Percentiles rank a stretch among this genome's conserved stretches.
Evolutionary conservation across 1,284 basidiomycete species (phyloP).

Genomic region (Wolfiporia cocos): DNA sequence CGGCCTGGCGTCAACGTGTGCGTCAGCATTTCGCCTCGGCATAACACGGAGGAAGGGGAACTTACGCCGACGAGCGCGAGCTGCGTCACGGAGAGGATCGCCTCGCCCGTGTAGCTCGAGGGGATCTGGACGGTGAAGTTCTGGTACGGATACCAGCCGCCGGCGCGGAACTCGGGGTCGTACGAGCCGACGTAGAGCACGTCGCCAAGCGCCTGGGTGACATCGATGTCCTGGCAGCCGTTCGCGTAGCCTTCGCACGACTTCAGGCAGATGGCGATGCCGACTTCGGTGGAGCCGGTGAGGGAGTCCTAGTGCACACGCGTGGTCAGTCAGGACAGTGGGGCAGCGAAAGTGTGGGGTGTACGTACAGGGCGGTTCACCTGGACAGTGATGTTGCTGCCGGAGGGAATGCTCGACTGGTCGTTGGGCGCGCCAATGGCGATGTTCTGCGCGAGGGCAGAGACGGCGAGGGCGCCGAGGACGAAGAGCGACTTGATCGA

Average conservation of each 20-base stretch:
- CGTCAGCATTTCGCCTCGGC: neutral
- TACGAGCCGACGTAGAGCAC: constrained; percentile 41
- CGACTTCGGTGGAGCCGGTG: constrained; percentile 34
- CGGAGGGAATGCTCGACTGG: constrained; percentile 28
- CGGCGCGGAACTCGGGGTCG: constrained; percentile 28
- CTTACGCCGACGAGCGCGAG: constrained; percentile 41
- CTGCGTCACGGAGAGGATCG: constrained; percentile 37
- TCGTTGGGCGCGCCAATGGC: constrained; percentile 31
- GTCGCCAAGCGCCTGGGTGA: constrained; percentile 30
- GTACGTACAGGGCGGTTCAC: constrained; percentile 39
- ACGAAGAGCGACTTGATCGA: constrained; percentile 16
- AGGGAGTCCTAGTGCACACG: constrained; percentile 29
- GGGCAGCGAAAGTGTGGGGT: neutral
- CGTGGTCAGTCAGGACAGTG: neutral
- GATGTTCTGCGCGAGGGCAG: constrained; percentile 35
- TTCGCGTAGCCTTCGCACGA: constrained; percentile 25
- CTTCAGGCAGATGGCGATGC: constrained; percentile 35
- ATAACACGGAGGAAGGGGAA: constrained; percentile 10
- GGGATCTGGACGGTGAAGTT: constrained; percentile 48
- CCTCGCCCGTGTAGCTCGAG: constrained; percentile 18
- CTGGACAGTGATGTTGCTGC: constrained; percentile 33
- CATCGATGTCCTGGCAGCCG: constrained; percentile 24
- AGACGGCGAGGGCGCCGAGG: constrained; percentile 15
- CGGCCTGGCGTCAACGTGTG: constrained; percentile 1
- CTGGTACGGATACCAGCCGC: constrained; percentile 31